These are phyloP conservation scores for Kwoniella sp. DNA, from an alignment of 768 basidiomycete genomes.

Conservation along the genomic window DNA sequence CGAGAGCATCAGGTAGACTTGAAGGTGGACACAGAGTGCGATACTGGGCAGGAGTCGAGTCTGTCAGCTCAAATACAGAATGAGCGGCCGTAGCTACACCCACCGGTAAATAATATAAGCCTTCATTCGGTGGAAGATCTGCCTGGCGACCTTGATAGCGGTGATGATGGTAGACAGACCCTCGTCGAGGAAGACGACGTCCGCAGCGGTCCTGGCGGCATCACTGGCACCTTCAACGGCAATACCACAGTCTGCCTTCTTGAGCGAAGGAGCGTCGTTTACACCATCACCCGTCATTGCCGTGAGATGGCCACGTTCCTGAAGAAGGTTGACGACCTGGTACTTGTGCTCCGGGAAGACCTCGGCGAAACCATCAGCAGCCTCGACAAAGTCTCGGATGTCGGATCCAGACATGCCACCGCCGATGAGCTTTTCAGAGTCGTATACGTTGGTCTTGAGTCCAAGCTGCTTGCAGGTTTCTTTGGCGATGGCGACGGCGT, in stretches of 20 bases:
- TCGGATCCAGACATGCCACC: conserved; percentile 54
- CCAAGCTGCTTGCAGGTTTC: conserved; percentile 55
- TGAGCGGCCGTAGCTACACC: too few species aligned
- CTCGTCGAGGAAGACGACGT: conserved; percentile 56
- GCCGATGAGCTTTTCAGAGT: conserved; percentile 54
- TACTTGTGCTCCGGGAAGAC: conserved; percentile 56
- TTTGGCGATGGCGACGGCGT: conserved; percentile 56
- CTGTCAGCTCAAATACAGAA: too few species aligned
- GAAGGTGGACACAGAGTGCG: conserved; percentile 56
- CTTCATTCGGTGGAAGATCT: conserved; percentile 57
- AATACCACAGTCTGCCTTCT: conserved; percentile 61
- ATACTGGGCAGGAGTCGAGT: conserved; percentile 41
- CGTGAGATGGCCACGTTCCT: conserved; percentile 46
- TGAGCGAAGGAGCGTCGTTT: conserved; percentile 61
- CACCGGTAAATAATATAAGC: conserved; percentile 52
- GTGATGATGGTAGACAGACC: conserved; percentile 54
- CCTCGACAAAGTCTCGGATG: conserved; percentile 55
- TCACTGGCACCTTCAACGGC: conserved; percentile 61
- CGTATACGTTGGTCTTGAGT: conserved; percentile 55
- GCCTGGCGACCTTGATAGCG: conserved; percentile 55
- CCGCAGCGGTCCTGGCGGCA: conserved; percentile 62
- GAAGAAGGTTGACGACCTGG: conserved; percentile 47
- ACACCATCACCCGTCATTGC: conserved; percentile 63
- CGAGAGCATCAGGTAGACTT: conserved; percentile 54
- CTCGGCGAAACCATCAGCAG: conserved; percentile 57